A percentile compares a stretch with the other conserved stretches of the same genome.
phyloP scores from a whole-genome alignment of 2,329 filamentous ascomycete species.

The Orbilia brochopaga region DNA sequence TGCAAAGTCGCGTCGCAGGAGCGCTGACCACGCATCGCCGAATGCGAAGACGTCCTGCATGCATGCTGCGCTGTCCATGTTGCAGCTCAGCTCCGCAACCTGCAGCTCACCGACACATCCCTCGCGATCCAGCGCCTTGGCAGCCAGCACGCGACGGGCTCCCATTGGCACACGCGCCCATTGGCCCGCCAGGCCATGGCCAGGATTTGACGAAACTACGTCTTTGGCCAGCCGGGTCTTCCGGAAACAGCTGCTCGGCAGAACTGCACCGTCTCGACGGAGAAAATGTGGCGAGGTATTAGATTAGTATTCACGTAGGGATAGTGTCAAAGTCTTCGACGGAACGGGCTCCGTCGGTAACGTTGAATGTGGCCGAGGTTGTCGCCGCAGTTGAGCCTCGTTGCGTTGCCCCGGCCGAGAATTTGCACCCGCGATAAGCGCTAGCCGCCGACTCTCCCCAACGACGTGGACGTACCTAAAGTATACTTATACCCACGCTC shows the following conservation, averaged over 20 bases:
- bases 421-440: conserved; percentile 46
- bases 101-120: not conserved
- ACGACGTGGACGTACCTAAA: not conserved
- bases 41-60: conserved; percentile 21
- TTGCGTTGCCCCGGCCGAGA: conserved; percentile 2
- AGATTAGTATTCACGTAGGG: not conserved
- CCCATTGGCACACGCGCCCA: conserved; percentile 18
- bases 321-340: too few species aligned
- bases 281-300: not conserved
- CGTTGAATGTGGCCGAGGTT: not conserved
- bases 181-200: not conserved
- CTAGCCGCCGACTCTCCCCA: conserved; percentile 6
- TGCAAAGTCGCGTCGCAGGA: not conserved
- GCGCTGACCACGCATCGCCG: conserved; percentile 11
- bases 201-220: not conserved
- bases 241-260: not conserved
- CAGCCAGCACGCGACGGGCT: conserved; percentile 44
- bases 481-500: not conserved
- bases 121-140: conserved; percentile 40
- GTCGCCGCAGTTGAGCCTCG: too few species aligned
- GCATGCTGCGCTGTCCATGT: conserved; percentile 45
- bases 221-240: not conserved
- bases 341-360: not conserved
- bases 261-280: not conserved
- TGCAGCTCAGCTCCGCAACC: conserved; percentile 1